Conservation (phyloP, 1,284 basidiomycete species). For the Sanghuangporus baumii region DNA sequence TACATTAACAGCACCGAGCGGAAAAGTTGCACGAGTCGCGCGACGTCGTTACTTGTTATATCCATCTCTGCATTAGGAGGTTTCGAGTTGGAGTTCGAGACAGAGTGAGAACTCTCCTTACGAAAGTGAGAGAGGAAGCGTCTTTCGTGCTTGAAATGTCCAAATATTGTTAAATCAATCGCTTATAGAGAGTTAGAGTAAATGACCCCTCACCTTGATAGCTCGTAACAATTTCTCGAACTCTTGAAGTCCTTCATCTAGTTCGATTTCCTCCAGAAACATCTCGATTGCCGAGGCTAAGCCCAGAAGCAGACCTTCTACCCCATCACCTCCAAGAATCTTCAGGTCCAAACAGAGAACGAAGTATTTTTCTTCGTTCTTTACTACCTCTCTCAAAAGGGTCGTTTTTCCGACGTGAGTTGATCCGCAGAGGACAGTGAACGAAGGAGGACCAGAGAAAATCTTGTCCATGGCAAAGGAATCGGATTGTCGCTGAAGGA, state of each 20-base stretch:
- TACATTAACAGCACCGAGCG: constrained; percentile 72
- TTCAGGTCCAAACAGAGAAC: constrained; percentile 80
- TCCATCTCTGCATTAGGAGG: constrained; percentile 30
- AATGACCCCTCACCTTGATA: constrained; percentile 53
- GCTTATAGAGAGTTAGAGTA: constrained; percentile 33
- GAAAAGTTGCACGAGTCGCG: constrained; percentile 79
- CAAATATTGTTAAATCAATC: constrained; percentile 47
- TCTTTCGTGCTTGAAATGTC: constrained; percentile 47
- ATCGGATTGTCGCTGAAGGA: constrained; percentile 47
- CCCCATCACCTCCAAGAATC: constrained; percentile 78
- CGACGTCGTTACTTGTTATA: constrained; percentile 66
- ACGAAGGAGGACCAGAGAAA: constrained; percentile 65
- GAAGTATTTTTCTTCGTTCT: constrained; percentile 43
- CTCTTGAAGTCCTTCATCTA: constrained; percentile 42
- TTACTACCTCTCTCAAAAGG: constrained; percentile 70
- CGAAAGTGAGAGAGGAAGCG: neutral
- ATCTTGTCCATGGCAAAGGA: constrained; percentile 55
- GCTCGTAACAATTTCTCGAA: constrained; percentile 70
- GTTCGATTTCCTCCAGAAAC: constrained; percentile 64
- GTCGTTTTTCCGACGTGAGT: constrained; percentile 80
- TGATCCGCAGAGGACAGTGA: constrained; percentile 78
- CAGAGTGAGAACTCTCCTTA: neutral
- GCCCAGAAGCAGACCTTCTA: constrained; percentile 67
- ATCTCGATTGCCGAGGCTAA: constrained; percentile 76
- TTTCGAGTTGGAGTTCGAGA: neutral